Base-by-base conservation (phyloP, 306 rosid species). In the Betula pendula region DNA sequence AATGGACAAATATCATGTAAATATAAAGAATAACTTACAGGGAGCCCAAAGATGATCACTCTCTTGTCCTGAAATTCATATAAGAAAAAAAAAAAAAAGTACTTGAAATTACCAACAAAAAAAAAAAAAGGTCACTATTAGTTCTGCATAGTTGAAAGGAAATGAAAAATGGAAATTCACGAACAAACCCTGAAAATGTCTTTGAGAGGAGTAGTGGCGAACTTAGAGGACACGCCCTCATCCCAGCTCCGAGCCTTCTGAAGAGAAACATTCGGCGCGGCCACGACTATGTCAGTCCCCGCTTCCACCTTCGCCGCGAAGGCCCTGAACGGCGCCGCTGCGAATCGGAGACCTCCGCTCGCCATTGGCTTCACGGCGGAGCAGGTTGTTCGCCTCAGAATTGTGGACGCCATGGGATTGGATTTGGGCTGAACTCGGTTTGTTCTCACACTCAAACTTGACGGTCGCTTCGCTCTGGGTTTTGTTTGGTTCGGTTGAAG, bases 231-330 rank as follows among this genome's bases (percentile, higher is more conserved):
- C 80, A 95, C 86, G 17, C 96, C 98, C 66, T 95, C 96, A 63
- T 95, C 97, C 96, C 97, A 95, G 73, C 79, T 77, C 50, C 97
- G 95, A 85, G 98, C 97, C 76, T 90, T 95, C 86, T 90, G 97
- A 85, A 55, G 62, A 55, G 62, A 55, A 55, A 55, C 62, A 55
- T 55, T 22, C 14, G 62, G 62, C 9, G 62, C 62, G 31, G 62
- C 62, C 25, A 31, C 62, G 16, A 55, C 29, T 55, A 95, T 25
- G 84, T 92, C 93, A 13, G 91, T 80, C 5, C 97, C 98, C 7
- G 76, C 81, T 50, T 95, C 89, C 55, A 90, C 77, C 79, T 77
- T 77, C 1, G 92, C 77, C 42, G 85, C 90, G 44, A 78, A 92
- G 47, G 81, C 79, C 74, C 93, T 90, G 19, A 65, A 38, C 27